Conservation (phyloP, 495 filamentous ascomycete genomes). For the Chlorociboria aeruginascens region DNA sequence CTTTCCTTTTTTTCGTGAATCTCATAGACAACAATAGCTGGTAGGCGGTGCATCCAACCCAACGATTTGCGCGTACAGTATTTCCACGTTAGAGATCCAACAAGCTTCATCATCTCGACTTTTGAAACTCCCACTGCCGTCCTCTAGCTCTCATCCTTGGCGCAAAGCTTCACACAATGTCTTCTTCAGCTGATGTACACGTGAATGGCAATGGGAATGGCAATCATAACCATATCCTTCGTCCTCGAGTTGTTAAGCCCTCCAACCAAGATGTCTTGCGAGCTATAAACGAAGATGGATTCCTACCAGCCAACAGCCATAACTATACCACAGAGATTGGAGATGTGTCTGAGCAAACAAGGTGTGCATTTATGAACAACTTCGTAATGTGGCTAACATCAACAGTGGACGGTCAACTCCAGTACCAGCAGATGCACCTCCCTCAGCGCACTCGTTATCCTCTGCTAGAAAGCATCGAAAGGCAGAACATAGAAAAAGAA, state of each 20-base stretch:
- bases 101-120: neutral
- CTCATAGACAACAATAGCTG: no score
- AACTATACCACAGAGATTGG: slow-evolving; percentile 7
- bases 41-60: no score
- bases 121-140: neutral
- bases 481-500: slow-evolving; percentile 64
- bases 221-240: slow-evolving; percentile 23
- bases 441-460: slow-evolving; percentile 75
- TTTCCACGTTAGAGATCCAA: no score
- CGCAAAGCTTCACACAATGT: slow-evolving; percentile 11
- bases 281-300: slow-evolving; percentile 20
- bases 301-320: slow-evolving; percentile 8
- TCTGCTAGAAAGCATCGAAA: slow-evolving; percentile 74
- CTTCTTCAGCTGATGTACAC: slow-evolving; percentile 16
- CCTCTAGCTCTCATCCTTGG: neutral
- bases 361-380: slow-evolving; percentile 4
- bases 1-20: no score
- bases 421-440: slow-evolving; percentile 79
- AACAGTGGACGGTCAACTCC: slow-evolving; percentile 79
- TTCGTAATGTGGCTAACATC: neutral
- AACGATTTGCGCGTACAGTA: no score
- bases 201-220: slow-evolving; percentile 10
- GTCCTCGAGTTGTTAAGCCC: slow-evolving; percentile 28
- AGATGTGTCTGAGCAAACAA: slow-evolving; percentile 12
- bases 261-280: slow-evolving; percentile 25